Conservation (phyloP, 495 filamentous ascomycete genomes). For the Talaromyces wortmannii region DNA sequence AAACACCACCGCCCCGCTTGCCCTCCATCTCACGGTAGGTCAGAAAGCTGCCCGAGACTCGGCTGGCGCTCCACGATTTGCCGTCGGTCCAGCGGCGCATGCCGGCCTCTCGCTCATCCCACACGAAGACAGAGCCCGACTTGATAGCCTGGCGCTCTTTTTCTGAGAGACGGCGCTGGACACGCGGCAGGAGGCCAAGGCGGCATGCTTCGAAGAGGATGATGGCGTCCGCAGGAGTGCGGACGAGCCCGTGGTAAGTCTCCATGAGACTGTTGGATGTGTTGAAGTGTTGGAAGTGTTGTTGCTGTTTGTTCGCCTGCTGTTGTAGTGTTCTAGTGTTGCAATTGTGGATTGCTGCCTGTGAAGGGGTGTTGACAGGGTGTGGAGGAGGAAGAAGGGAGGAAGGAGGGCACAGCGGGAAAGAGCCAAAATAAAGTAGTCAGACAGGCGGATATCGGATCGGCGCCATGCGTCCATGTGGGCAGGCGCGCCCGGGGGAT, state of each 20-base stretch:
- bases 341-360: neutral
- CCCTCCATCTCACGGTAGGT: constrained; percentile 99
- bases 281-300: neutral
- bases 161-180: constrained; percentile 89
- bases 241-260: constrained; percentile 89
- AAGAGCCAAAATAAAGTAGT: neutral
- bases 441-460: neutral
- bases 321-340: neutral
- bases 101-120: constrained; percentile 97
- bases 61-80: constrained; percentile 97
- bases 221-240: constrained; percentile 90
- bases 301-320: neutral
- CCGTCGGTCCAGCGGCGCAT: constrained; percentile 99
- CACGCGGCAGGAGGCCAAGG: constrained; percentile 79
- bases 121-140: constrained; percentile 96
- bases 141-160: constrained; percentile 93
- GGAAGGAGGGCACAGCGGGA: neutral
- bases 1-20: constrained; percentile 66
- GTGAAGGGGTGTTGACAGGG: neutral
- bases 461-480: neutral
- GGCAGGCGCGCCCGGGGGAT: neutral
- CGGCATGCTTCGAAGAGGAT: constrained; percentile 96
- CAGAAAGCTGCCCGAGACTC: constrained; percentile 94
- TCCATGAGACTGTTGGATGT: constrained; percentile 62
- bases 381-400: neutral